Evolutionary conservation across 768 basidiomycete species (phyloP).

Genomic region (Xerocomus spinulosus): DNA sequence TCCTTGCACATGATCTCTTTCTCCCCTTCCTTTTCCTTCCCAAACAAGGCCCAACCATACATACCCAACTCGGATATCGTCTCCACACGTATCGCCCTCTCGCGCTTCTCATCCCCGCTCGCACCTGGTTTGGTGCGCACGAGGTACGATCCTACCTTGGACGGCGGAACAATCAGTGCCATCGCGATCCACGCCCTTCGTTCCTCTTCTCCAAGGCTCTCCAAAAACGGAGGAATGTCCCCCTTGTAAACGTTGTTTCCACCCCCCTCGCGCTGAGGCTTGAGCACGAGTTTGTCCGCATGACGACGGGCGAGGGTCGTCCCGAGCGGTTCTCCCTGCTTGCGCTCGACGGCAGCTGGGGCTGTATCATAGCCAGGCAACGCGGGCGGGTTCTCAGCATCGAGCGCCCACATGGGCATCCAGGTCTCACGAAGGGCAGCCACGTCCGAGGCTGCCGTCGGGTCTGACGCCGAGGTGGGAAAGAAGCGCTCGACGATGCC

Average conservation of each 20-base stretch:
- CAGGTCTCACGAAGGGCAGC: constrained; percentile 66
- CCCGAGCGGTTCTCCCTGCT: constrained; percentile 17
- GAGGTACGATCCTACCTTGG: constrained; percentile 64
- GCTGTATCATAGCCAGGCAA: background rate
- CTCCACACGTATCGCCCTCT: constrained; percentile 49
- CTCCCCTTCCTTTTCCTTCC: constrained; percentile 35
- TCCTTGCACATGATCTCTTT: constrained; percentile 34
- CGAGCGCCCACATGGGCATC: constrained; percentile 86
- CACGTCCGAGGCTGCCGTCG: constrained; percentile 26
- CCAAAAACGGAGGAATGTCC: constrained; percentile 75
- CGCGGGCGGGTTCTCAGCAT: constrained; percentile 15
- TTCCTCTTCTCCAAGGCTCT: constrained; percentile 52
- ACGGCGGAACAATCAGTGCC: constrained; percentile 83
- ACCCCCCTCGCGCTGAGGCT: constrained; percentile 97
- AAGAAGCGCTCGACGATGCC: constrained; percentile 76
- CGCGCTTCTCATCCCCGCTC: background rate
- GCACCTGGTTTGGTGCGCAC: constrained; percentile 55
- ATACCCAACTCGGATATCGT: constrained; percentile 90
- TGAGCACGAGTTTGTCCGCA: constrained; percentile 69
- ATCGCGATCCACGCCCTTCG: constrained; percentile 92
- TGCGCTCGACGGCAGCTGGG: background rate
- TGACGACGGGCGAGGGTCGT: constrained; percentile 20
- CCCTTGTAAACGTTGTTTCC: constrained; percentile 93
- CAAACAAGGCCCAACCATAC: constrained; percentile 86
- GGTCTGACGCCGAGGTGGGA: no score